Percentiles rank a stretch among this genome's conserved stretches.
These are phyloP conservation scores for Cutaneotrichosporon cutaneum DNA, from an alignment of 1,284 basidiomycete genomes.

Conservation along the genomic window DNA sequence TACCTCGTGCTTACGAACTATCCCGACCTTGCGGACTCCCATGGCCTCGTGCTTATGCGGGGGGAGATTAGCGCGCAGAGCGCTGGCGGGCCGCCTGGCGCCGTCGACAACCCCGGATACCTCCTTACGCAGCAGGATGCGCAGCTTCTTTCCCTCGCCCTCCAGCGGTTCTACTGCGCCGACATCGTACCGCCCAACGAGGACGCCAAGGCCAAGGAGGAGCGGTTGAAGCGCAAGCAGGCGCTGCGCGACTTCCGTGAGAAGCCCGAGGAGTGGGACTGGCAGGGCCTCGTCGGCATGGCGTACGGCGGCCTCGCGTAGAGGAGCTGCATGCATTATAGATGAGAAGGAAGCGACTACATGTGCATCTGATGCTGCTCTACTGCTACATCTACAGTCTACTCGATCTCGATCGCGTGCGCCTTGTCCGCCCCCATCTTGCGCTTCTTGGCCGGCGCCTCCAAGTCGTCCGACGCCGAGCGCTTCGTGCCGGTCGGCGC, in stretches of 20 bases:
- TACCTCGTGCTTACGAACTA: conserved; percentile 89
- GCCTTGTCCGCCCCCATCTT: conserved; percentile 26
- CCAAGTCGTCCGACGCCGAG: conserved; percentile 13
- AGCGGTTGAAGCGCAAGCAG: conserved; percentile 40
- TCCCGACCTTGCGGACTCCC: conserved; percentile 77
- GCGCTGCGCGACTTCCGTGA: conserved; percentile 47
- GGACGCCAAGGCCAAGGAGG: conserved; percentile 29
- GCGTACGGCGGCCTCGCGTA: conserved; percentile 34
- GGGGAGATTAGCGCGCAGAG: conserved; percentile 78
- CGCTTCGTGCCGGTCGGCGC: conserved; percentile 11
- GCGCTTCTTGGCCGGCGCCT: conserved; percentile 9
- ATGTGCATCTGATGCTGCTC: neutral
- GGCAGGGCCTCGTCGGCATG: conserved; percentile 47
- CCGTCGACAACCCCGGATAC: conserved; percentile 53
- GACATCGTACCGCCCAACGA: conserved; percentile 30
- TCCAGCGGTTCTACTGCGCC: conserved; percentile 74
- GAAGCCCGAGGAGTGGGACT: conserved; percentile 51
- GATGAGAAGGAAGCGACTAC: neutral
- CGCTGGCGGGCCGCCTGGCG: conserved; percentile 34
- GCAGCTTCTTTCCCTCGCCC: conserved; percentile 69
- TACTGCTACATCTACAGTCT: conserved; percentile 8
- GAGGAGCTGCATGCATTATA: neutral
- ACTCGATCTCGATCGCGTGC: conserved; percentile 23
- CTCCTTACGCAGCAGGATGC: conserved; percentile 75
- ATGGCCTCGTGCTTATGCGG: conserved; percentile 80